A percentile compares a stretch with the other conserved stretches of the same genome.
Conservation (phyloP, 768 basidiomycete genomes). For the Russula sp. region DNA sequence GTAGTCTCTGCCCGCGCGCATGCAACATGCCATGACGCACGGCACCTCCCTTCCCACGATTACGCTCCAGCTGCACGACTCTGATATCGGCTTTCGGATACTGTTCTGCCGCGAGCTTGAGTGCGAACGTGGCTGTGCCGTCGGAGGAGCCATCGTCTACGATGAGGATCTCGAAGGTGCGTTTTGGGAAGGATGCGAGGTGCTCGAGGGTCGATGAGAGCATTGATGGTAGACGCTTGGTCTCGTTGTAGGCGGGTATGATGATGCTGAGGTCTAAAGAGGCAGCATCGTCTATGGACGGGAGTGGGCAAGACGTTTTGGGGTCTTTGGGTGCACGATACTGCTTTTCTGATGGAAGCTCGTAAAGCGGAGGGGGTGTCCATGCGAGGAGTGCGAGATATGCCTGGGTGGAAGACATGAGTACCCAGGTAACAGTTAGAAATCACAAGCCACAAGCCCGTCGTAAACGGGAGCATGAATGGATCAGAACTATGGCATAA, state of each 20-base stretch:
- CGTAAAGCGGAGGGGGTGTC: constrained; percentile 67
- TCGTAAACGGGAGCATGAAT: not conserved
- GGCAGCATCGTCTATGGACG: constrained; percentile 53
- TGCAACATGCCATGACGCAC: constrained; percentile 90
- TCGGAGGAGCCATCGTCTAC: constrained; percentile 90
- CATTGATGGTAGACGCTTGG: constrained; percentile 80
- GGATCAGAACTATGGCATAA: constrained; percentile 43
- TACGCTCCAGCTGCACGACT: constrained; percentile 72
- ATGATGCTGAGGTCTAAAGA: constrained; percentile 74
- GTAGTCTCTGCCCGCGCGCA: constrained; percentile 67
- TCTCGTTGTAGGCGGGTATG: constrained; percentile 92
- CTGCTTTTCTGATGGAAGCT: constrained; percentile 61
- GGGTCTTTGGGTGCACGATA: constrained; percentile 61
- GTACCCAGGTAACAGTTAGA: constrained; percentile 5
- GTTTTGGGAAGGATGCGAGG: constrained; percentile 44
- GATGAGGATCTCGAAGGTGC: constrained; percentile 77
- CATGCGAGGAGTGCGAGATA: constrained; percentile 69
- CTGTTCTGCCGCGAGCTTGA: constrained; percentile 55
- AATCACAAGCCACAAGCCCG: not conserved
- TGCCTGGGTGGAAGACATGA: constrained; percentile 45
- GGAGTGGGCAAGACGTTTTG: constrained; percentile 52
- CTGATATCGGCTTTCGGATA: constrained; percentile 62
- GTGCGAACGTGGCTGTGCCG: constrained; percentile 61
- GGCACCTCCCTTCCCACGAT: constrained; percentile 90
- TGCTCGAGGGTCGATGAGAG: constrained; percentile 70